phyloP scores from a whole-genome alignment of 495 filamentous ascomycete genomes.

The Thermochaetoides thermophila region DNA sequence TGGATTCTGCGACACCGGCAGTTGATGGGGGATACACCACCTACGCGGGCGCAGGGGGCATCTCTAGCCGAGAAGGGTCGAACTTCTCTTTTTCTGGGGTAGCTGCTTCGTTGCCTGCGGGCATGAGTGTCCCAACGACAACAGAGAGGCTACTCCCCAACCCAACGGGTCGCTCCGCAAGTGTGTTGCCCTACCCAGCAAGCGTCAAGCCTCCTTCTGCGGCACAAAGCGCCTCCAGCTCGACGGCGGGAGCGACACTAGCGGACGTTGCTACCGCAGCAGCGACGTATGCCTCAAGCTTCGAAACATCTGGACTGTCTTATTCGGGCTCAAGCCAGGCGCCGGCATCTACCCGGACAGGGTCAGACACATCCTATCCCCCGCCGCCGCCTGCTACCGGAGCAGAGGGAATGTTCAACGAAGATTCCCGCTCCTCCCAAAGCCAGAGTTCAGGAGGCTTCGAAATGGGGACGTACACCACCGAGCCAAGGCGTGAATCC shows the following conservation, averaged over 20 bases:
- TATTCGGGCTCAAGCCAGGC: slow-evolving; percentile 5
- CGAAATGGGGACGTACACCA: slow-evolving; percentile 10
- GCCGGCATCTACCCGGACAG: slow-evolving; percentile 5
- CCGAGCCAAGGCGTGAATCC: slow-evolving; percentile 11
- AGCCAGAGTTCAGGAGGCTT: slow-evolving; percentile 7
- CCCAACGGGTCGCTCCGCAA: slow-evolving; percentile 16
- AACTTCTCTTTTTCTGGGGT: slow-evolving; percentile 26
- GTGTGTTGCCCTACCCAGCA: slow-evolving; percentile 17
- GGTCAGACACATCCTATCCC: slow-evolving; percentile 9
- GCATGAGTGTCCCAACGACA: slow-evolving; percentile 6
- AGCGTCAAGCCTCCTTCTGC: slow-evolving; percentile 12
- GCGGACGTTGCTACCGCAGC: slow-evolving; percentile 10
- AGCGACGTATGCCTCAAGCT: slow-evolving; percentile 9
- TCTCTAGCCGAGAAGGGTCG: too few relatives aligned
- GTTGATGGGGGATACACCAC: too few relatives aligned
- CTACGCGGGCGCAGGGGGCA: slow-evolving; percentile 15
- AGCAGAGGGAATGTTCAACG: slow-evolving; percentile 2
- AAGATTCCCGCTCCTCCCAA: slow-evolving; percentile 4
- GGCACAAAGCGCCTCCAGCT: neutral
- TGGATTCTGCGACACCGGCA: slow-evolving; percentile 18
- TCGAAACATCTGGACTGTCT: slow-evolving; percentile 4
- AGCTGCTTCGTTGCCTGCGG: slow-evolving; percentile 24
- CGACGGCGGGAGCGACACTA: slow-evolving; percentile 10
- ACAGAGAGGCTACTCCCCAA: slow-evolving; percentile 27
- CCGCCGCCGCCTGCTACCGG: too few relatives aligned